Evolutionary conservation across 768 basidiomycete species (phyloP), one percentile per base, ranked within the genome.

Genomic region (Podaxis sp.): DNA sequence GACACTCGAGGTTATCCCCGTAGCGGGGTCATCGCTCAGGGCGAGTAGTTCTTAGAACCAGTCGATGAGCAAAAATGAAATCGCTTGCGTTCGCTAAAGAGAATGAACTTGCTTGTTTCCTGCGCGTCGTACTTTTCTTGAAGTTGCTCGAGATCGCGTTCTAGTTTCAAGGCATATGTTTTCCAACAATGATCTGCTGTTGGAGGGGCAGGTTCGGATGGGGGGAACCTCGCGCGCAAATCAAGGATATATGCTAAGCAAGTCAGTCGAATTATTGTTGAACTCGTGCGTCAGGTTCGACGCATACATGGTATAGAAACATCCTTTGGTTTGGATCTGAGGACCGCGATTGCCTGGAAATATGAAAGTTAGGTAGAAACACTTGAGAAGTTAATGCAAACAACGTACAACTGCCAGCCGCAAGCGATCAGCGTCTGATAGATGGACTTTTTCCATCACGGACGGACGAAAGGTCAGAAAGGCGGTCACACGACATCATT

Each of bases 181-280:
- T 76, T 76, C 83, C 83, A 84, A 30, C 67, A 67, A 13, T 64
- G 63, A 12, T 74, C 73, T 20, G 64, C 33, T 46, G 60, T 65
- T 52, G 69, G 64, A 33, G 70, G 62, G 41, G 63, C 49, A 15
- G 70, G 62, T 15, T 41, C 61, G 15, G 70, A 66, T 4, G 73
- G 49, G 20, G 73, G 68, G 66, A 83, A 81, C 33, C 62, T 69
- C 5, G 72, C 65, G 38, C 71, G 73, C 37, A 85, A 69, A 64
- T 82, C 77, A 12, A 80, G 72, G 24, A 80, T 73, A 69, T 81
- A 83, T 52, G 79, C 84, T 84, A 55, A 49, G 59, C 33, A 22
- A 61, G 48, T 17, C 44, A 17, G n/a, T 20, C n/a, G 4, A 38
- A 33, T 52, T 26, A 49, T 37, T 4, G 54, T 13, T 50, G 24